Conservation (phyloP, 805 yeast genomes). For the Candida oleophila region DNA sequence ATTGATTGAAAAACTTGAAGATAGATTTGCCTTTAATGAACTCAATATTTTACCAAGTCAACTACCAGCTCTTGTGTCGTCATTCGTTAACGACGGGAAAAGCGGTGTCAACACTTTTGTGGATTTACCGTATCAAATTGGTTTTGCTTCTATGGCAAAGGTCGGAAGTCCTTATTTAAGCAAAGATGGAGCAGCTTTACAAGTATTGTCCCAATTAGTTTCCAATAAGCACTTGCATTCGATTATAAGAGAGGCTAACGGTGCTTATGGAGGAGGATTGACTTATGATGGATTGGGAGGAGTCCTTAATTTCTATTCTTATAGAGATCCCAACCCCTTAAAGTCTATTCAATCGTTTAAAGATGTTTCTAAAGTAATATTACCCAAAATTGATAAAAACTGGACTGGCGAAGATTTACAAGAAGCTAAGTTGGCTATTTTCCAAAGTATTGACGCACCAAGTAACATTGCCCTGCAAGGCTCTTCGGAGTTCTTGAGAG, state of each 20-base stretch:
- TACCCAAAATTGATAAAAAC: slow-evolving; percentile 21
- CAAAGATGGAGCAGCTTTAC: slow-evolving; percentile 81
- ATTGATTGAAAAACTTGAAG: slow-evolving; percentile 33
- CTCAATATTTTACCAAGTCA: slow-evolving; percentile 4
- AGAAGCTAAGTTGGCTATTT: slow-evolving; percentile 86
- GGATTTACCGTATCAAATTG: slow-evolving; percentile 83
- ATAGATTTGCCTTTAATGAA: neutral
- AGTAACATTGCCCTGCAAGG: slow-evolving; percentile 80
- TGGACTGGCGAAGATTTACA: slow-evolving; percentile 71
- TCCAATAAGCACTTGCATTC: slow-evolving; percentile 84
- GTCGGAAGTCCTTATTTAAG: slow-evolving; percentile 66
- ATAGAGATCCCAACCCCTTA: slow-evolving; percentile 88
- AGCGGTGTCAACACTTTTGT: slow-evolving; percentile 43
- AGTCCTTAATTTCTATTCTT: slow-evolving; percentile 76
- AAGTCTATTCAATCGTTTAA: slow-evolving; percentile 63
- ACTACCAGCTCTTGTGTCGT: slow-evolving; percentile 14
- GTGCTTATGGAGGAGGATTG: slow-evolving; percentile 98
- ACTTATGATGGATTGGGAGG: slow-evolving; percentile 81
- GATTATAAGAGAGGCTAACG: slow-evolving; percentile 91
- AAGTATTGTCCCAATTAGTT: slow-evolving; percentile 74
- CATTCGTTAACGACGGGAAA: slow-evolving; percentile 15
- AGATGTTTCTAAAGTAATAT: slow-evolving; percentile 46
- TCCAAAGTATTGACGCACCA: slow-evolving; percentile 92
- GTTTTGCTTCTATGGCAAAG: slow-evolving; percentile 70
- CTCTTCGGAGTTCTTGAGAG: slow-evolving; percentile 58